These are phyloP conservation scores for Pseudogymnoascus sp. DNA, from an alignment of 2,329 filamentous ascomycete genomes.

Conservation along the genomic window DNA sequence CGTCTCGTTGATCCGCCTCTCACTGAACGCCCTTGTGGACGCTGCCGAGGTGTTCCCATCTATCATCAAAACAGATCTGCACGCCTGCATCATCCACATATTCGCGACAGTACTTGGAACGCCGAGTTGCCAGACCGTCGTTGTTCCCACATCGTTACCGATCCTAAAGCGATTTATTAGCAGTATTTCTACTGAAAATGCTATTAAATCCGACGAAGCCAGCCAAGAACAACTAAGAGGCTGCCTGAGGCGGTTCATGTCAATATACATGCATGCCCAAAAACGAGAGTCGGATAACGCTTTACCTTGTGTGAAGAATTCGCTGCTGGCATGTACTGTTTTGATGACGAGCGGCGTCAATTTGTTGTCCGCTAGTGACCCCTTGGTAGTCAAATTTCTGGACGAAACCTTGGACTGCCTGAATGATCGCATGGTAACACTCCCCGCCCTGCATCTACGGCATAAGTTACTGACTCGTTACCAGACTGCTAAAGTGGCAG, in stretches of 20 bases:
- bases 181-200: constrained; percentile 51
- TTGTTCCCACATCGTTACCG: constrained; percentile 82
- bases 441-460: constrained; percentile 14
- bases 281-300: constrained; percentile 68
- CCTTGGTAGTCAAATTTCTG: constrained; percentile 65
- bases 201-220: constrained; percentile 40
- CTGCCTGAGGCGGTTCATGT: constrained; percentile 73
- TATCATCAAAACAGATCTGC: constrained; percentile 92
- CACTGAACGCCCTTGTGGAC: constrained; percentile 82
- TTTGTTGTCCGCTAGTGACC: constrained; percentile 64
- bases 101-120: constrained; percentile 89
- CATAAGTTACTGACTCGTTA: constrained; percentile 7
- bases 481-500: constrained; percentile 77
- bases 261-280: constrained; percentile 68
- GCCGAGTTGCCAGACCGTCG: constrained; percentile 74
- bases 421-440: constrained; percentile 58
- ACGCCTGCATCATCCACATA: constrained; percentile 94
- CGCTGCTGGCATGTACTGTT: constrained; percentile 78
- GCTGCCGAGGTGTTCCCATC: constrained; percentile 92
- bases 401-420: constrained; percentile 81
- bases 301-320: constrained; percentile 85
- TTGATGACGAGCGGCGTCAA: constrained; percentile 75
- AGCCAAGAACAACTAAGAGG: constrained; percentile 59
- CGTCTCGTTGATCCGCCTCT: constrained; percentile 67
- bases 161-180: constrained; percentile 86